Evolutionary conservation across 352 stramenopile species (phyloP).

Genomic region (Phytophthora tubulina): DNA sequence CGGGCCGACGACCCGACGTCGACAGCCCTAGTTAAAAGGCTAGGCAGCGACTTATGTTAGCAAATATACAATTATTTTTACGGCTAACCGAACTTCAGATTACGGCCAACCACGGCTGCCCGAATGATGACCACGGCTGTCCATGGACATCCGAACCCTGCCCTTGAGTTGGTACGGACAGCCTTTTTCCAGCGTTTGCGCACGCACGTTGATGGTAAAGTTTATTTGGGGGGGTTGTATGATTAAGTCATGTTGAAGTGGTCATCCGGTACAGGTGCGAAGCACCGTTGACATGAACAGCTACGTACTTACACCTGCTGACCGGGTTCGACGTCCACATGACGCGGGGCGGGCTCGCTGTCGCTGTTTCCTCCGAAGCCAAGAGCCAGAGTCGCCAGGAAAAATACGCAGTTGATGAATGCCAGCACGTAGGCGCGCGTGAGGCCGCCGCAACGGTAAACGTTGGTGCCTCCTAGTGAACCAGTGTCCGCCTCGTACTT

Average conservation of each 20-base stretch:
- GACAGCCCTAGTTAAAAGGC: too few species aligned
- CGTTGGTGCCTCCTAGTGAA: slow-evolving; percentile 24
- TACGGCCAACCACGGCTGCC: too few species aligned
- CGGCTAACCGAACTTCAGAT: too few species aligned
- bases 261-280: slow-evolving; percentile 1
- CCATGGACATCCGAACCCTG: too few species aligned
- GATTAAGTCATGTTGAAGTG: slow-evolving; percentile 16
- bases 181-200: too few species aligned
- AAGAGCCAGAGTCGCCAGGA: slow-evolving; percentile 40
- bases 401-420: slow-evolving; percentile 50
- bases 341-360: slow-evolving; percentile 17
- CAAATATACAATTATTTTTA: too few species aligned
- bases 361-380: slow-evolving; percentile 31
- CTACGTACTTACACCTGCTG: slow-evolving; percentile 33
- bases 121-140: too few species aligned
- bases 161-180: too few species aligned
- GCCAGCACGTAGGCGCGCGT: slow-evolving; percentile 45
- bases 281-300: neutral
- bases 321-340: slow-evolving; percentile 34
- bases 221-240: neutral
- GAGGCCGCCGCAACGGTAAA: slow-evolving; percentile 59
- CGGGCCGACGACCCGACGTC: too few species aligned
- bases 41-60: too few species aligned
- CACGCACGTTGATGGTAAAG: neutral
- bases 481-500: slow-evolving; percentile 40